These are phyloP conservation scores for Fusarium sp. DNA, from an alignment of 2,329 filamentous ascomycete species.

Conservation along the genomic window DNA sequence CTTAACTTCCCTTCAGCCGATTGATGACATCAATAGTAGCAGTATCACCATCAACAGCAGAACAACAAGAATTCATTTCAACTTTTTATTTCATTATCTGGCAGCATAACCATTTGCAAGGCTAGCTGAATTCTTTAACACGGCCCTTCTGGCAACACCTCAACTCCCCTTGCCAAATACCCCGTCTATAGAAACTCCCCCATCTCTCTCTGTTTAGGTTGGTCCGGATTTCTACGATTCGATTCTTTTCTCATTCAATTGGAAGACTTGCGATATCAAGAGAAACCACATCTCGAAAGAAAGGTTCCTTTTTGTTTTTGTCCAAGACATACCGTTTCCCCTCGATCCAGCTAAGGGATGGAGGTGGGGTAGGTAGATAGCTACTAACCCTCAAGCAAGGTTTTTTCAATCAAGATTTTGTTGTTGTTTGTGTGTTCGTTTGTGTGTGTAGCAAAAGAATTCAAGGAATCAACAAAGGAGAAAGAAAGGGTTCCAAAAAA, in stretches of 20 bases:
- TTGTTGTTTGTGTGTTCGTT: conserved; percentile 21
- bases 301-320: conserved; percentile 28
- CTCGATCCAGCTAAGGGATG: conserved; percentile 10
- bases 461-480: conserved; percentile 21
- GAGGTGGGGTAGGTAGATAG: conserved; percentile 6
- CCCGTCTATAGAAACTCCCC: conserved; percentile 29
- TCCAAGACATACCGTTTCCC: conserved; percentile 21
- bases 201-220: conserved; percentile 7
- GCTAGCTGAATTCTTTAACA: conserved; percentile 19
- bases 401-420: conserved; percentile 31
- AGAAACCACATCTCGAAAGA: conserved; percentile 20
- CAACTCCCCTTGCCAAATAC: too few relatives aligned
- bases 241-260: conserved; percentile 29
- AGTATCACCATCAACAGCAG: background rate
- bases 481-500: conserved; percentile 20
- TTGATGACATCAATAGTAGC: background rate
- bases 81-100: conserved; percentile 23
- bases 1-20: background rate
- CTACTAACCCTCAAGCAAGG: conserved; percentile 18
- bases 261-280: conserved; percentile 14
- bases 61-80: conserved; percentile 1
- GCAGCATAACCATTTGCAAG: conserved; percentile 35
- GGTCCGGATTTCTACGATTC: conserved; percentile 36
- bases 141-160: conserved; percentile 10
- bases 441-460: conserved; percentile 38